Evolutionary conservation across 1,284 basidiomycete species (phyloP), one percentile per base, ranked within the genome.

Genomic region (Sporisorium scitamineum): DNA sequence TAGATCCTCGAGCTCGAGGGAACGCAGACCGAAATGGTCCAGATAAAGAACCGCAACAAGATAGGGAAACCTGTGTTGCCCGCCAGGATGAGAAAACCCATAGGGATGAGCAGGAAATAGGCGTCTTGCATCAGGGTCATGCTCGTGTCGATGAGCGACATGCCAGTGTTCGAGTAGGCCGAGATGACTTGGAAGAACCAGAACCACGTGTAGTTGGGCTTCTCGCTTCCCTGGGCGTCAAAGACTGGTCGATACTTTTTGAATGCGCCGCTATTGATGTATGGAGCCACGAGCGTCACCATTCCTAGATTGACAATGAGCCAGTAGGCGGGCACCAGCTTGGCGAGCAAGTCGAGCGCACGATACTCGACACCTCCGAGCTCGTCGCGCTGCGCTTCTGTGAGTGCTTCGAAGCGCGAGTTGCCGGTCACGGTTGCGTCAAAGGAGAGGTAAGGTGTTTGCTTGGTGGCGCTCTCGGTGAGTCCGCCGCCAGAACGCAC

Each of bases 301-400:
- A 70, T 61, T 53, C 70, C 61, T 3, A 69, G 34, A 60, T 70
- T 72, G 57, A 70, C 60, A 3, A 70, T 22, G 22, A 81, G 47
- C 69, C 64, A 65, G 22, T 82, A 82, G 50, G 63, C 59, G 20
- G 80, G 78, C n/a, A 83, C 68, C 22, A 86, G 65, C 63, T 80
- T 81, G 37, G 94, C 87, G 45, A 96, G 85, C 4, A 92, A 88
- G 66, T 91, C 91, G 61, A 97, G 86, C 1, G 92, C 94, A n/a
- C 94, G 90, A 82, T 94, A 98, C 85, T 99, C 96, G 16, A 97
- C 92, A 7, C 95, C 95, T 9, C 95, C 95, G 6, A 98, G 88
- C 86, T 97, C 94, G 71, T 96, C 93, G 77, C 94, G 88, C 81
- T 98, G 92, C 59, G 94, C 92, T 37, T 90, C 89, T 0, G 92